phyloP scores from a whole-genome alignment of 1,139 yeast genomes.

The Petasospora rhodanensis region DNA sequence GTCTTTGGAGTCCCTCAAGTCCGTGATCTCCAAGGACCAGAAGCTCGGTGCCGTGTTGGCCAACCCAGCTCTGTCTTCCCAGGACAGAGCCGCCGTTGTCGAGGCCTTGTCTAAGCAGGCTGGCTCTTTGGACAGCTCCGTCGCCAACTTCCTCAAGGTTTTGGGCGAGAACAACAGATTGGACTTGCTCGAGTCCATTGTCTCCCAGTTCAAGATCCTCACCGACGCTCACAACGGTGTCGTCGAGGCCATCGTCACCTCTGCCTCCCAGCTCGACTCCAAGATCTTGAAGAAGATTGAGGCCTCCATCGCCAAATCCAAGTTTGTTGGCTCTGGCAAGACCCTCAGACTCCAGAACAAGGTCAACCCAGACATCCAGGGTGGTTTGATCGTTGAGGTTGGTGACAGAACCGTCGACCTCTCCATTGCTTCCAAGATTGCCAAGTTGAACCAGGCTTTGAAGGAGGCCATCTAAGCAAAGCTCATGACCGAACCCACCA shows the following conservation, averaged over 20 bases:
- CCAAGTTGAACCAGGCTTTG: constrained; percentile 85
- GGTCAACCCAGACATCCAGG: constrained; percentile 86
- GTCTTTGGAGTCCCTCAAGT: constrained; percentile 57
- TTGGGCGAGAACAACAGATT: constrained; percentile 96
- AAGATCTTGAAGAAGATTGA: constrained; percentile 78
- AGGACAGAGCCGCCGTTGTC: constrained; percentile 72
- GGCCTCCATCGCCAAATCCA: constrained; percentile 70
- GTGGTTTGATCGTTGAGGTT: constrained; percentile 94
- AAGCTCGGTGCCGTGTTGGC: constrained; percentile 57
- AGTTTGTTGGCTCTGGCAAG: constrained; percentile 81
- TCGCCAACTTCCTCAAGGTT: constrained; percentile 75
- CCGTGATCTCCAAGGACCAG: constrained; percentile 56
- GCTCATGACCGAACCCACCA: no score
- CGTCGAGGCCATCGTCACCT: constrained; percentile 90
- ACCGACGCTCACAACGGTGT: constrained; percentile 89
- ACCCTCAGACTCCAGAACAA: constrained; percentile 78
- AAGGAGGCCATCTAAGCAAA: constrained; percentile 79
- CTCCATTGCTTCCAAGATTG: constrained; percentile 78
- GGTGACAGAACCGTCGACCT: constrained; percentile 97
- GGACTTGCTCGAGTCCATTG: constrained; percentile 58
- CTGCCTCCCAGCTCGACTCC: constrained; percentile 81
- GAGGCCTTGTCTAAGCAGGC: constrained; percentile 51
- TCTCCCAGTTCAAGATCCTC: constrained; percentile 68
- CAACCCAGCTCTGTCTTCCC: constrained; percentile 80
- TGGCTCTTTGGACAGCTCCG: constrained; percentile 60